phyloP scores from a whole-genome alignment of 345 rosid genomes.

The Hibiscus mutabilis region DNA sequence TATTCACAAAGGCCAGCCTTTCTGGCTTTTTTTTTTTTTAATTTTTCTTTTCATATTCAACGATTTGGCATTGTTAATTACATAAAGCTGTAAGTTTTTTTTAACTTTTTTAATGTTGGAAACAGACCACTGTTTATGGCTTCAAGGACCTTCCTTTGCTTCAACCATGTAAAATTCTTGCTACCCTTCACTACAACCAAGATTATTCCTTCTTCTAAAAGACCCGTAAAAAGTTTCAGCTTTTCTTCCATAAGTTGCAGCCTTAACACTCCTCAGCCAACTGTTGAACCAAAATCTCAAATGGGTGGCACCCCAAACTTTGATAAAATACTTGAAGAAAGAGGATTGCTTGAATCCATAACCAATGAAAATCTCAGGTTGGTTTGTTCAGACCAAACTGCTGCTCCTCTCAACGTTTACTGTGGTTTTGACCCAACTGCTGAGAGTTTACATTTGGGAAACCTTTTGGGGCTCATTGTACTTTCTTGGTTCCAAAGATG shows the following conservation, averaged over 20 bases:
- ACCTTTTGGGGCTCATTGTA: conserved; percentile 83
- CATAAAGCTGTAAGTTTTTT: not conserved
- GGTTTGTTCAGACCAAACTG: conserved; percentile 33
- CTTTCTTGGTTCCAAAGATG: conserved; percentile 92
- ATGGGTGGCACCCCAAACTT: conserved; percentile 40
- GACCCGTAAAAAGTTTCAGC: conserved; percentile 18
- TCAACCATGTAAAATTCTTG: conserved; percentile 15
- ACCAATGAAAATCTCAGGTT: conserved; percentile 73
- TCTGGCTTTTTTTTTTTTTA: not conserved
- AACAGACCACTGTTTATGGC: conserved; percentile 1
- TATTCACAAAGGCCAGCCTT: conserved; percentile 4
- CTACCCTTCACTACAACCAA: conserved; percentile 23
- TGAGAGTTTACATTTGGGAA: conserved; percentile 86
- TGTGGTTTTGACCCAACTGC: conserved; percentile 98
- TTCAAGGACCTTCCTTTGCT: conserved; percentile 9
- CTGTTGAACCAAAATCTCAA: conserved; percentile 25
- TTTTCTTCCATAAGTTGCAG: conserved; percentile 33
- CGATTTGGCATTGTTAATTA: not conserved
- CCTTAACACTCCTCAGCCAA: conserved; percentile 23
- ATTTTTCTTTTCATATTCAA: not conserved
- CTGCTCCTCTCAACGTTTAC: conserved; percentile 51
- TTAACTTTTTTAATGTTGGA: not conserved
- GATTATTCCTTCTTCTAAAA: conserved; percentile 14
- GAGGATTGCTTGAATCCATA: conserved; percentile 77
- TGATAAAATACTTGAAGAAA: conserved; percentile 59